These are phyloP conservation scores for Trapa incisa DNA, from an alignment of 345 rosid species.

Conservation along the genomic window DNA sequence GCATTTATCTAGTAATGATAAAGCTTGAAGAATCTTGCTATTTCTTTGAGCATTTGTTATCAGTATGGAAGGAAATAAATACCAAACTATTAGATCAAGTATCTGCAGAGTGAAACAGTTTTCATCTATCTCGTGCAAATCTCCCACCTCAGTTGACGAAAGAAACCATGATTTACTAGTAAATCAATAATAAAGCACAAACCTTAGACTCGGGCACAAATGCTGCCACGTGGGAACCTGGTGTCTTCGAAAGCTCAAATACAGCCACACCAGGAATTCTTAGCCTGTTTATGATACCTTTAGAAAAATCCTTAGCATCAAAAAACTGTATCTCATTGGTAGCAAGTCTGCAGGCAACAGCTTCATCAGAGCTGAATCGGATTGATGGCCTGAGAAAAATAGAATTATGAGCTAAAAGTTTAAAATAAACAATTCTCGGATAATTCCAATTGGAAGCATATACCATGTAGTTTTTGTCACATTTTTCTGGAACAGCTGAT, in stretches of 20 bases:
- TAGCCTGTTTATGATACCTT: constrained; percentile 50
- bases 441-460: not conserved
- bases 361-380: constrained; percentile 67
- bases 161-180: not conserved
- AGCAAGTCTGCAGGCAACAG: constrained; percentile 67
- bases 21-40: not conserved
- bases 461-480: constrained; percentile 78
- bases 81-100: not conserved
- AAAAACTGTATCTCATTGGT: constrained; percentile 90
- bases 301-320: constrained; percentile 66
- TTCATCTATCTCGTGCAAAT: not conserved
- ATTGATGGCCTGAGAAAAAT: constrained; percentile 62
- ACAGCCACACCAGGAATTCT: constrained; percentile 73
- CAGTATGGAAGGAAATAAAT: not conserved
- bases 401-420: constrained; percentile 5
- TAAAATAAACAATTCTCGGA: not conserved
- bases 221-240: constrained; percentile 77
- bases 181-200: constrained; percentile 4
- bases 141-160: not conserved
- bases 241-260: constrained; percentile 64
- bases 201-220: constrained; percentile 97
- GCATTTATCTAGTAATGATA: not conserved
- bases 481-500: constrained; percentile 63
- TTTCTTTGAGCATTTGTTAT: not conserved
- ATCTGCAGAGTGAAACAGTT: not conserved